These are phyloP conservation scores for Pseudonitzschia pungens DNA, from an alignment of 108 stramenopile genomes.

Conservation along the genomic window DNA sequence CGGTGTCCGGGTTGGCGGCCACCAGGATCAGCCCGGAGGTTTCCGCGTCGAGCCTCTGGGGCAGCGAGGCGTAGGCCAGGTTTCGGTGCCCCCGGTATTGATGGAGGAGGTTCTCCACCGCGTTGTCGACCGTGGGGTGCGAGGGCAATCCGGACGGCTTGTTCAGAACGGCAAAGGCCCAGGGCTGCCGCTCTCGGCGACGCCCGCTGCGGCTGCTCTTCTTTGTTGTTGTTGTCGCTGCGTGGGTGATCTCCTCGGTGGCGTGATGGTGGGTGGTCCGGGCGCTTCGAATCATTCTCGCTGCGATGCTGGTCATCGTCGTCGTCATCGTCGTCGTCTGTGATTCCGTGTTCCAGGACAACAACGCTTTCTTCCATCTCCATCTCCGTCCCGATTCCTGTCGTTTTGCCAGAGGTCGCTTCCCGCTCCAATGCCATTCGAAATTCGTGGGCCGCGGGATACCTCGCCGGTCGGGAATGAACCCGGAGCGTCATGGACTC, in stretches of 20 bases:
- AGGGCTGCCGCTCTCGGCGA: neutral
- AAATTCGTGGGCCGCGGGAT: neutral
- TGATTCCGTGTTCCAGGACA: neutral
- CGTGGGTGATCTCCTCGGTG: neutral
- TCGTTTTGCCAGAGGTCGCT: no score
- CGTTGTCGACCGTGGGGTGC: constrained; percentile 85
- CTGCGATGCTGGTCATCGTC: no score
- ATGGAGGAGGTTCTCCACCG: constrained; percentile 64
- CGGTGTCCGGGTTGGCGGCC: constrained; percentile 63
- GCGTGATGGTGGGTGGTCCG: constrained; percentile 6
- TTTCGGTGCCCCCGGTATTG: neutral
- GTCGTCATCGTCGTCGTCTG: no score
- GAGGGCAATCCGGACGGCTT: constrained; percentile 53
- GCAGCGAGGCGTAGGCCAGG: constrained; percentile 32
- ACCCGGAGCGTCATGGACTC: neutral
- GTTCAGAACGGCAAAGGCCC: constrained; percentile 11
- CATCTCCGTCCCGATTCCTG: no score
- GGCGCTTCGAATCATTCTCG: neutral
- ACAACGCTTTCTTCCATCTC: no score
- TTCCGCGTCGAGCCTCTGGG: constrained; percentile 83
- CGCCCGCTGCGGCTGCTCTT: neutral
- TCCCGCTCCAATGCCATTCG: neutral
- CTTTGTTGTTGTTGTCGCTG: neutral
- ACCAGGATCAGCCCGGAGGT: constrained; percentile 79
- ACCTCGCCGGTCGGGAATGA: neutral